Percentiles rank a stretch among this genome's conserved stretches.
phyloP scores from a whole-genome alignment of 805 yeast species.

The Starmera amethionina region DNA sequence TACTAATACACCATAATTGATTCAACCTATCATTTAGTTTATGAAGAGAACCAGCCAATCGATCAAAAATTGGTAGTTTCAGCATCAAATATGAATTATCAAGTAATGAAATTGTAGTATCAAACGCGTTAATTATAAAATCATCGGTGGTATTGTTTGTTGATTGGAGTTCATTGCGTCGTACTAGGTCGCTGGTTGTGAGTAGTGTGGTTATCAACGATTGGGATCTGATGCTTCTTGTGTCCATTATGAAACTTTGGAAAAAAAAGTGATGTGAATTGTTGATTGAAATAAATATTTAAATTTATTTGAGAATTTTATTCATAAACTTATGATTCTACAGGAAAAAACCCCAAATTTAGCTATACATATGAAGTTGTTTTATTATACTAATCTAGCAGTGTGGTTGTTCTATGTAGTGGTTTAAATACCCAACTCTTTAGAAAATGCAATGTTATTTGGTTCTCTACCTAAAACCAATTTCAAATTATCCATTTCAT shows the following conservation, averaged over 20 bases:
- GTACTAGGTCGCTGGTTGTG: constrained; percentile 7
- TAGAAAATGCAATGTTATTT: constrained; percentile 58
- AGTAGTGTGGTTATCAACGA: constrained; percentile 1
- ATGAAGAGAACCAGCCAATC: constrained; percentile 3
- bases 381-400: no score
- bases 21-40: constrained; percentile 3
- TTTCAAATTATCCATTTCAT: constrained; percentile 51
- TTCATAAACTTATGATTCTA: no score
- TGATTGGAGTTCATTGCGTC: constrained; percentile 1
- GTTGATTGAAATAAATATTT: no score
- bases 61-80: constrained; percentile 4
- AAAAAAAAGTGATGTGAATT: no score
- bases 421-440: constrained; percentile 49
- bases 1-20: constrained; percentile 12
- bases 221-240: no score
- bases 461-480: constrained; percentile 74
- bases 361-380: no score
- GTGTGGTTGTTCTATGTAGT: no score
- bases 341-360: no score
- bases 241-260: no score
- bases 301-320: no score
- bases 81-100: constrained; percentile 10
- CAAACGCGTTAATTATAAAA: constrained; percentile 6
- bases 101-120: constrained; percentile 8
- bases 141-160: neutral